Conservation (phyloP, 2,329 filamentous ascomycete genomes). For the Paraphaeosphaeria minitans region DNA sequence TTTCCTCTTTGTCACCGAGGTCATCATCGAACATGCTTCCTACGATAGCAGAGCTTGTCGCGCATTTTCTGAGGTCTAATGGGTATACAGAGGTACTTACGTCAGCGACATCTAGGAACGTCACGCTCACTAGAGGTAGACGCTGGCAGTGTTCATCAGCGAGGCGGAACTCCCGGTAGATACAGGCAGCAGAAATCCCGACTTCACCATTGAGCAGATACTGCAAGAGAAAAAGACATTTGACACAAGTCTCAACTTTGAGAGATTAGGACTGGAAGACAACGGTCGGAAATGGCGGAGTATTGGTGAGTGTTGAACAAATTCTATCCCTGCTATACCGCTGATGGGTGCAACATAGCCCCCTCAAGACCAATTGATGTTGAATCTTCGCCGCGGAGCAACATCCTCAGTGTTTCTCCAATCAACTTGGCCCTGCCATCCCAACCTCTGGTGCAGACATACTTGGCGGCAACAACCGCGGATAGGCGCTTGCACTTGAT, state of each 20-base stretch:
- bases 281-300: constrained; percentile 52
- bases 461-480: constrained; percentile 44
- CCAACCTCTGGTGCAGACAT: constrained; percentile 23
- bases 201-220: constrained; percentile 64
- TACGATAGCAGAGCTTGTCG: constrained; percentile 50
- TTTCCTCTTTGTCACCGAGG: background rate
- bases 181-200: constrained; percentile 51
- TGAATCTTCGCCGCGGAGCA: constrained; percentile 53
- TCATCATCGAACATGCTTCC: constrained; percentile 32
- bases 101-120: constrained; percentile 5
- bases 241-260: constrained; percentile 61
- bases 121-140: constrained; percentile 44
- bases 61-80: constrained; percentile 48
- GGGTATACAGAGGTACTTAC: constrained; percentile 48
- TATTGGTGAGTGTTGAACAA: constrained; percentile 47
- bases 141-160: constrained; percentile 61
- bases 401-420: constrained; percentile 58
- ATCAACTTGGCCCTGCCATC: constrained; percentile 39
- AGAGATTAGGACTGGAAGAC: constrained; percentile 58
- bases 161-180: constrained; percentile 61
- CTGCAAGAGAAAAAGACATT: constrained; percentile 65
- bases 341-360: constrained; percentile 42
- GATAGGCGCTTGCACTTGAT: constrained; percentile 55
- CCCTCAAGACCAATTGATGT: constrained; percentile 53
- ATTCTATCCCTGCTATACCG: background rate